Percentiles rank a stretch among this genome's conserved stretches.
Conservation (phyloP, 352 stramenopile species). For the Phytophthora macrochlamydospora region DNA sequence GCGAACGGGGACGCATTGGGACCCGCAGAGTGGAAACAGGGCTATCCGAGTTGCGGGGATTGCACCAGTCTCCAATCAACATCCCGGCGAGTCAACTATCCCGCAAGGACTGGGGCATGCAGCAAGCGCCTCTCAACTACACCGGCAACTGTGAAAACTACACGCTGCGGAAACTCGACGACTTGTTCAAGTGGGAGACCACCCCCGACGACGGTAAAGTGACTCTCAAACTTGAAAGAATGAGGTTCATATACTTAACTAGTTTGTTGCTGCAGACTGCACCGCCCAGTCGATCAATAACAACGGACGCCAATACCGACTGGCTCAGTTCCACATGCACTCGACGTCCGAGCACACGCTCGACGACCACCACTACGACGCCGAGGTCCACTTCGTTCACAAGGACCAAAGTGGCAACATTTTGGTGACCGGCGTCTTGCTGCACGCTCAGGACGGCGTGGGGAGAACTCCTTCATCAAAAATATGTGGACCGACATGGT, state of each 20-base stretch:
- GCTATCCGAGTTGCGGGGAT: conserved; percentile 38
- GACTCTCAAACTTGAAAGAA: too few species aligned
- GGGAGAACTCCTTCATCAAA: conserved; percentile 54
- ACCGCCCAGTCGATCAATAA: conserved; percentile 56
- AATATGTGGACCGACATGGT: conserved; percentile 51
- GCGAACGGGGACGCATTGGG: conserved; percentile 34
- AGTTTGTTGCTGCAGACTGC: conserved; percentile 36
- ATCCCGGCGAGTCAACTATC: conserved; percentile 35
- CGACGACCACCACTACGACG: conserved; percentile 47
- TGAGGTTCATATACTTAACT: not conserved
- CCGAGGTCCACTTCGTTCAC: conserved; percentile 62
- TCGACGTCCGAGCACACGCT: conserved; percentile 52
- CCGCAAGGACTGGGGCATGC: conserved; percentile 50
- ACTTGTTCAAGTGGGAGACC: conserved; percentile 72
- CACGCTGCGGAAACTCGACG: conserved; percentile 60
- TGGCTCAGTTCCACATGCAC: conserved; percentile 68
- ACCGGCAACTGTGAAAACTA: conserved; percentile 55
- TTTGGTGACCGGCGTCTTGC: conserved; percentile 48
- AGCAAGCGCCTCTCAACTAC: conserved; percentile 53
- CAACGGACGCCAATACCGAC: conserved; percentile 43
- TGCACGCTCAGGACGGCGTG: conserved; percentile 35
- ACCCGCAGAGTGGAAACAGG: conserved; percentile 49
- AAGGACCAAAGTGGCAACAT: conserved; percentile 37
- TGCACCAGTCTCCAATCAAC: conserved; percentile 66
- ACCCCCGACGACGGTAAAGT: conserved; percentile 36